A percentile compares a stretch with the other conserved stretches of the same genome.
phyloP scores from a whole-genome alignment of 768 basidiomycete species.

The Panaeolus cyanescens region DNA sequence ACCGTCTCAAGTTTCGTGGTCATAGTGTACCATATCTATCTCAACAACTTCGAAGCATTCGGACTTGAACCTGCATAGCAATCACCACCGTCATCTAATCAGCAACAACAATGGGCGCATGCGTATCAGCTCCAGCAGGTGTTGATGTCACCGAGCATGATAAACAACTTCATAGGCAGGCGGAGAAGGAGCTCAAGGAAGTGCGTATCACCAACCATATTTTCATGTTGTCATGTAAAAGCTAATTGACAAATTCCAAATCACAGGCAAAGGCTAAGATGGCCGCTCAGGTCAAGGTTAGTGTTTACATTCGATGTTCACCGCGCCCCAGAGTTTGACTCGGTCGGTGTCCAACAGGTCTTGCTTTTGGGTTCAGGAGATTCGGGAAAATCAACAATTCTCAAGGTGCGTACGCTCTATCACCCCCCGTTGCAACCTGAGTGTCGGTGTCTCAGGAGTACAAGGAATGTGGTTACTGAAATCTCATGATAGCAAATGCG shows the following conservation, averaged over 20 bases:
- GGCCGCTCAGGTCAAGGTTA: conserved; percentile 72
- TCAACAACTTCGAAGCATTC: background rate
- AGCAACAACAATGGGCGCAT: conserved; percentile 65
- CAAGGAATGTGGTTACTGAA: background rate
- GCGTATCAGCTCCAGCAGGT: conserved; percentile 63
- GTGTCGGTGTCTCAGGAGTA: background rate
- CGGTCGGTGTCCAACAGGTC: conserved; percentile 47
- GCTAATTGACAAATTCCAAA: conserved; percentile 1
- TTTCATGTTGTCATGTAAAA: conserved; percentile 6
- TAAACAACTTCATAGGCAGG: conserved; percentile 63
- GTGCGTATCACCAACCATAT: conserved; percentile 37
- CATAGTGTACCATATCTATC: background rate
- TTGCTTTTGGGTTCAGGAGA: conserved; percentile 92
- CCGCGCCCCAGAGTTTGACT: conserved; percentile 5
- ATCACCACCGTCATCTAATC: no score
- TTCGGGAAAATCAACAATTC: conserved; percentile 89
- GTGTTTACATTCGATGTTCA: conserved; percentile 22
- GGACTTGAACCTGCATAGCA: background rate
- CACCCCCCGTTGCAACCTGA: background rate
- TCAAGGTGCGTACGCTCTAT: conserved; percentile 56
- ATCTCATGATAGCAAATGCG: conserved; percentile 81
- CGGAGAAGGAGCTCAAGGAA: conserved; percentile 79
- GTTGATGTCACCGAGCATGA: conserved; percentile 49
- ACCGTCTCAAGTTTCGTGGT: background rate
- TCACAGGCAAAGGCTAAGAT: conserved; percentile 72